Percentiles rank a stretch among this genome's conserved stretches.
Evolutionary conservation across 108 stramenopile genomes (phyloP).

Genomic region (Fragilariopsis cylindrus): DNA sequence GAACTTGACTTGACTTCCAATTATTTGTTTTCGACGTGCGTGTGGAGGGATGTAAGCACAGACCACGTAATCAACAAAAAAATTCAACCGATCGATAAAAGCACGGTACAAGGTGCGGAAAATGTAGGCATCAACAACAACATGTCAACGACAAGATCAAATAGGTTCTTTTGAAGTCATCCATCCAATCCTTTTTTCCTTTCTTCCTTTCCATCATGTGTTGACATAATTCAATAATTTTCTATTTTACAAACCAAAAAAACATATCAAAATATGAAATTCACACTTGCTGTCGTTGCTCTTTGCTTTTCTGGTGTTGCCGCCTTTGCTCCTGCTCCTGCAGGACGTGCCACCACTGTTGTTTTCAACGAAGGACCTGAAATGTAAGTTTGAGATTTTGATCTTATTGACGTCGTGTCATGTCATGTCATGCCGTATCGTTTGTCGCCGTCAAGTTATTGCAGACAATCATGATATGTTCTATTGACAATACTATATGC

Average conservation of each 20-base stretch:
- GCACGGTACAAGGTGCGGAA: too few relatives aligned
- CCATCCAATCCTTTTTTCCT: too few relatives aligned
- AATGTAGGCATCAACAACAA: too few relatives aligned
- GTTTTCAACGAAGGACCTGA: slow-evolving; percentile 21
- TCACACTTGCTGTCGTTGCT: slow-evolving; percentile 23
- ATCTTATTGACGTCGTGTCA: neutral
- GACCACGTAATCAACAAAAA: too few relatives aligned
- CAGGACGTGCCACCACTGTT: slow-evolving; percentile 11
- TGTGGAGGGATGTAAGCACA: too few relatives aligned
- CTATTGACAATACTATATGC: neutral
- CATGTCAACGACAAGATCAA: too few relatives aligned
- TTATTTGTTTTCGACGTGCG: too few relatives aligned
- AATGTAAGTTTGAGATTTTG: neutral
- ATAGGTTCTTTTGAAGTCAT: too few relatives aligned
- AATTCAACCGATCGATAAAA: too few relatives aligned
- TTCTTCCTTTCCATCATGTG: neutral
- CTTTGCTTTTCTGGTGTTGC: slow-evolving; percentile 13
- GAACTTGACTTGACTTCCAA: too few relatives aligned
- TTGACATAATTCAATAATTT: neutral
- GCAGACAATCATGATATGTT: neutral
- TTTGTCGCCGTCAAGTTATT: neutral
- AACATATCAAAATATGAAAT: slow-evolving; percentile 12
- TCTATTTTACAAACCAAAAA: neutral
- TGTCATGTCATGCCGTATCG: neutral
- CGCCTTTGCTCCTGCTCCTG: slow-evolving; percentile 30